Evolutionary conservation across 768 basidiomycete species (phyloP).

Genomic region (Lentinula detonsa): DNA sequence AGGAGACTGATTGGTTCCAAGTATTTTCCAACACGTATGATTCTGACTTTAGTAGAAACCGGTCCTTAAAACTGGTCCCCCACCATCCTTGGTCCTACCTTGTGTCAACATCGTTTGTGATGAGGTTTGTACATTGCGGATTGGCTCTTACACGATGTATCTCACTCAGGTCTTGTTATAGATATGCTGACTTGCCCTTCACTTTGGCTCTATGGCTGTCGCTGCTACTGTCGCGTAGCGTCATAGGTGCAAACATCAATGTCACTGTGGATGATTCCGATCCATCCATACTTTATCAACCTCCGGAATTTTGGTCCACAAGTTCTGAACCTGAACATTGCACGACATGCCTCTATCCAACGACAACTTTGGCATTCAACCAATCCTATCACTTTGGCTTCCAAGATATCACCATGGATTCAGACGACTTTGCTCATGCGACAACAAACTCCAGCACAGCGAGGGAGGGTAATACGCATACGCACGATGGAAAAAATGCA

Average conservation of each 20-base stretch:
- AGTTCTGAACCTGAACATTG: conserved; percentile 18
- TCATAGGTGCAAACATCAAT: conserved; percentile 14
- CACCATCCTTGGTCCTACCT: neutral
- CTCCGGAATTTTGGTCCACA: conserved; percentile 28
- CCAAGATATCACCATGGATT: conserved; percentile 14
- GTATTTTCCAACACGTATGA: conserved; percentile 12
- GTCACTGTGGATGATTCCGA: conserved; percentile 33
- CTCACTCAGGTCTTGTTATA: neutral
- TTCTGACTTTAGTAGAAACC: neutral
- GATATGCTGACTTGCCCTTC: neutral
- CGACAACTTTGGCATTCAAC: conserved; percentile 14
- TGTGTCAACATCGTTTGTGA: neutral
- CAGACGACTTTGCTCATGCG: conserved; percentile 12
- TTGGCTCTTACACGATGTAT: neutral
- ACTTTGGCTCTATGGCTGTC: neutral
- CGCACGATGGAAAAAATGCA: conserved; percentile 6
- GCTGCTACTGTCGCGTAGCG: neutral
- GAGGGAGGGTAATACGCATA: conserved; percentile 2
- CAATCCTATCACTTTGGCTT: conserved; percentile 31
- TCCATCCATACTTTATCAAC: conserved; percentile 30
- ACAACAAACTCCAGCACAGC: neutral
- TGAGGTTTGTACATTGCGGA: neutral
- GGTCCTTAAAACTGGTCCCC: neutral
- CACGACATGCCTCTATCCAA: conserved; percentile 23
- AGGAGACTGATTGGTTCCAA: conserved; percentile 16